Base-by-base conservation (phyloP, 805 yeast genomes). In the Metschnikowia henanensis region DNA sequence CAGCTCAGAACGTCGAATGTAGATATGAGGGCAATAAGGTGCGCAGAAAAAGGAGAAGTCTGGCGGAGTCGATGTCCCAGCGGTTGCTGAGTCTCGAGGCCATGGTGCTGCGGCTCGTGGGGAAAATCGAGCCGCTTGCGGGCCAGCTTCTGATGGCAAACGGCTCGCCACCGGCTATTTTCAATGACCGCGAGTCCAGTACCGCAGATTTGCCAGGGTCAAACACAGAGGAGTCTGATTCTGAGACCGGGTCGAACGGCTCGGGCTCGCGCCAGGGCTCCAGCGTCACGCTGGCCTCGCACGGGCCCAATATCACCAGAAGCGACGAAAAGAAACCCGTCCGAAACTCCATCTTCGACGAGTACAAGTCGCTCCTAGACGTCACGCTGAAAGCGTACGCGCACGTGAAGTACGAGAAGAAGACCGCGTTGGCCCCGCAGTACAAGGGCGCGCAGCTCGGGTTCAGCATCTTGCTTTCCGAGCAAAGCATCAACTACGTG, bases 381-480 rank as follows among this genome's bases (percentile, higher is more conserved):
- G 41, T 36, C 5, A 30, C 43, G 3, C 26, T 19, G 39, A 41
- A 37, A 13, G 7, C 39, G 15, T 34, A 33, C 15, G 30, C 7
- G 19, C 41, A 32, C 21, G 37, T 31, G 15, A 25, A 25, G 5
- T 30, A 22, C 30, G 40, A 28, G 30, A 37, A 41, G 8, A 37
- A 43, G 21, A 29, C 28, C 21, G 32, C 35, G 13, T 15, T 32
- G 9, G 17, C 31, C 3, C 23, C 44, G 15, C 54, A 42, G 28
- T 51, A 41, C 37, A 47, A 45, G 19, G 55, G 55, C 19, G 41
- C 46, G 6, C 52, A 51, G 22, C 31, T 49, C 17, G 55, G 55
- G 7, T 45, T 49, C 31, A 35, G 44, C 13, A 37, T 47, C 26
- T 26, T 51, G 19, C 45, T 51, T 20, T 42, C 50, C 10, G 41